Conservation (phyloP, 1,284 basidiomycete genomes). For the Ganoderma multipileum region DNA sequence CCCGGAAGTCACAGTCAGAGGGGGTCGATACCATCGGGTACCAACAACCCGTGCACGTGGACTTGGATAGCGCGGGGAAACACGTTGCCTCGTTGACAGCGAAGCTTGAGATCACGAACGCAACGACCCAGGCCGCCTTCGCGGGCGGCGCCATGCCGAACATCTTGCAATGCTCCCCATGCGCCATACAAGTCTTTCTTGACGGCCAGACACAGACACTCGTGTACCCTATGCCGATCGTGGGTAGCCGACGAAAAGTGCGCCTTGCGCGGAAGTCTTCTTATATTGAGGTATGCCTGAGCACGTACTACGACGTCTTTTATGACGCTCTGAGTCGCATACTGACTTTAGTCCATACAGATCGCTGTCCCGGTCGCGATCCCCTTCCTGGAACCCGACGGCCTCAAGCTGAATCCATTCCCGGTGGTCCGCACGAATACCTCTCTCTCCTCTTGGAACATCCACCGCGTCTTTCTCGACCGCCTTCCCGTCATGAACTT, state of each 20-base stretch:
- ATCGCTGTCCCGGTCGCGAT: constrained; percentile 36
- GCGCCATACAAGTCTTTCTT: constrained; percentile 39
- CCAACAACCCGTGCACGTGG: constrained; percentile 39
- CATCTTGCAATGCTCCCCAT: constrained; percentile 42
- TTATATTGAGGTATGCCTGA: constrained; percentile 56
- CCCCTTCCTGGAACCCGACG: constrained; percentile 35
- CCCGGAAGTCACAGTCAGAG: background rate
- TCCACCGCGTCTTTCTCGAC: constrained; percentile 48
- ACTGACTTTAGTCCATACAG: constrained; percentile 28
- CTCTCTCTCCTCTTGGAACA: constrained; percentile 41
- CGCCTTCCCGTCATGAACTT: constrained; percentile 43
- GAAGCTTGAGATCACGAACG: constrained; percentile 36
- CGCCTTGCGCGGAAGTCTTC: constrained; percentile 58
- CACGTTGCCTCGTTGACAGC: constrained; percentile 31
- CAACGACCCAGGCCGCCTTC: constrained; percentile 32
- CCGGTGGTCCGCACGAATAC: constrained; percentile 34
- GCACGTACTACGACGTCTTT: constrained; percentile 26
- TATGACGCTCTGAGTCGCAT: background rate
- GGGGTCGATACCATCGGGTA: constrained; percentile 20
- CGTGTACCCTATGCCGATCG: constrained; percentile 43
- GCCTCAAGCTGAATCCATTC: constrained; percentile 42
- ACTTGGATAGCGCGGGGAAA: background rate
- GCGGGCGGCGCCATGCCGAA: constrained; percentile 26
- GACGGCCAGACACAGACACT: constrained; percentile 35
- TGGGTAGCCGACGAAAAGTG: constrained; percentile 41